Evolutionary conservation across 345 rosid species (phyloP), one percentile per base, ranked within the genome.

Genomic region (Leavenworthia alabamica): DNA sequence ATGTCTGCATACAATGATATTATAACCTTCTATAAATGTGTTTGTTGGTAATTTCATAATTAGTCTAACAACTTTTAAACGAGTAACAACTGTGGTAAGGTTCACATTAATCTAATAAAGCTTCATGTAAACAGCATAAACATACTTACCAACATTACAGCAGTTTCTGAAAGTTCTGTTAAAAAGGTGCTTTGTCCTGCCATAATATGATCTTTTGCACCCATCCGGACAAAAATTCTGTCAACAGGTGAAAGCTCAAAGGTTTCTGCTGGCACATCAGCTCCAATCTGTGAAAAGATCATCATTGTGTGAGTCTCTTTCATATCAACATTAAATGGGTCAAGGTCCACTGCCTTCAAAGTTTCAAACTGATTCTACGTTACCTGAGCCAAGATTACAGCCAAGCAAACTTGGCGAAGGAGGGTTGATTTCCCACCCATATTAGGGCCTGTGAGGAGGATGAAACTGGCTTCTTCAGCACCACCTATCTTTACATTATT

Each of bases 371-470:
- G 20, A 32, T 57, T 65, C n/a, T n/a, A 42, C 6, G 27, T 72
- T 75, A 93, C 99, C 89, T 89, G 99, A 46, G 99, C 96, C 70
- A 93, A 73, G 75, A 93, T 83, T 56, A 85, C 84, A 60, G 94
- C 82, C 77, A 93, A 77, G 80, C 99, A 89, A 71, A 89, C 90
- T 82, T 93, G 99, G 29, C 97, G 99, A 68, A 93, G 96, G 71
- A 93, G 91, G 53, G 97, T 93, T 52, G 99, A 93, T 74, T 93
- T 93, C 63, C 97, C 99, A 68, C 99, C 97, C 96, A 93, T 93
- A 71, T 93, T 93, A 53, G 99, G 99, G 76, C 97, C 99, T 14
- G 96, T 87, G 52, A 93, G 99, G 60, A 93, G 96, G 66, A 93
- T 70, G 80, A 93, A 93, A 59, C 86, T 75, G 65, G 96, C 85